Conservation (phyloP, 768 basidiomycete genomes). For the Astraeus odoratus region DNA sequence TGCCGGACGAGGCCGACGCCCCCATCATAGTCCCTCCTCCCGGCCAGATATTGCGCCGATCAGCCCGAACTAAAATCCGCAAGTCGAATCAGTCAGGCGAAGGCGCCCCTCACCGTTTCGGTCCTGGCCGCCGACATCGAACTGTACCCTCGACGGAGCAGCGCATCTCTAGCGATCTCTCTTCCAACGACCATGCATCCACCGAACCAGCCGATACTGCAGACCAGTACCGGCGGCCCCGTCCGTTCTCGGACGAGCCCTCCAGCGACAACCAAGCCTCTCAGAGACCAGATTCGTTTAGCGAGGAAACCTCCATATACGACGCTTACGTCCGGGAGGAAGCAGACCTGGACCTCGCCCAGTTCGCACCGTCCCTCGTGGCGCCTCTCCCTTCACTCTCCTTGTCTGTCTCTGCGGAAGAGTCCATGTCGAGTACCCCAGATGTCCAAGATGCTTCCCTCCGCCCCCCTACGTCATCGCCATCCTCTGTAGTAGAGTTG, state of each 20-base stretch:
- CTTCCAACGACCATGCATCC: constrained; percentile 37
- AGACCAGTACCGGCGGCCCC: constrained; percentile 28
- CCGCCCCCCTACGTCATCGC: constrained; percentile 27
- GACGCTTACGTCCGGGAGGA: constrained; percentile 70
- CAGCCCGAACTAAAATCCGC: constrained; percentile 92
- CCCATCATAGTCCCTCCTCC: constrained; percentile 84
- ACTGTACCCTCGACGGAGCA: constrained; percentile 31
- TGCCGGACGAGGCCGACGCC: constrained; percentile 78
- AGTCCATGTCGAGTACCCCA: neutral
- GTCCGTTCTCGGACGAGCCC: constrained; percentile 34
- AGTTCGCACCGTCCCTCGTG: constrained; percentile 15
- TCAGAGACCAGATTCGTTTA: constrained; percentile 63
- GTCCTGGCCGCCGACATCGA: constrained; percentile 30
- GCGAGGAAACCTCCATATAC: constrained; percentile 76
- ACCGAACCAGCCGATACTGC: constrained; percentile 60
- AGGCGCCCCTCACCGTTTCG: constrained; percentile 80
- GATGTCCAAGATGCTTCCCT: constrained; percentile 5
- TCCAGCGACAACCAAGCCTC: constrained; percentile 29
- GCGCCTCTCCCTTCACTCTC: constrained; percentile 18
- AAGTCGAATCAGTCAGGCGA: constrained; percentile 73
- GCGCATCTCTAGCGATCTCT: constrained; percentile 65
- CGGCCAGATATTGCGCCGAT: constrained; percentile 82
- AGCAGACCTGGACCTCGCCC: constrained; percentile 34
- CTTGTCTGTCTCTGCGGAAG: constrained; percentile 18
- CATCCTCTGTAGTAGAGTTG: constrained; percentile 35